These are phyloP conservation scores for Crucihimalaya himalaica DNA, from an alignment of 345 rosid species.

Conservation along the genomic window DNA sequence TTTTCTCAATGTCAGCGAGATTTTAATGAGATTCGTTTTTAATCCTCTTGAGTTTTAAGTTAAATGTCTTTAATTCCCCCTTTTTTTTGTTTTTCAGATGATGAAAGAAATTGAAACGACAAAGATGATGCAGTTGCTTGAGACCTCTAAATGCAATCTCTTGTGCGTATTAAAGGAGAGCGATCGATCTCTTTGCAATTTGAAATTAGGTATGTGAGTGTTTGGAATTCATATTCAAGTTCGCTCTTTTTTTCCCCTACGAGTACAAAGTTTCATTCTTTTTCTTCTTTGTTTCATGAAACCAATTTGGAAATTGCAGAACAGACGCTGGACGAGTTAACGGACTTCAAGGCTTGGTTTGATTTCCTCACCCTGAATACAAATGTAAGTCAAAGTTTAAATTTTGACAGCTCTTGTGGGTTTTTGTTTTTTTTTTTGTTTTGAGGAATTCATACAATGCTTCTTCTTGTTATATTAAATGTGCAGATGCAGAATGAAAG, in stretches of 20 bases:
- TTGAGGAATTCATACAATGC: not conserved
- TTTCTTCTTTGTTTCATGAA: conserved; percentile 12
- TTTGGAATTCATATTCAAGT: not conserved
- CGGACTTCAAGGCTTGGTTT: conserved; percentile 64
- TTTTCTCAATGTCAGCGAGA: conserved; percentile 4
- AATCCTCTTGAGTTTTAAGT: not conserved
- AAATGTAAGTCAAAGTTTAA: conserved; percentile 44
- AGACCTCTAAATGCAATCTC: conserved; percentile 57
- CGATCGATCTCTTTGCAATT: conserved; percentile 50
- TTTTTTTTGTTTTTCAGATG: conserved; percentile 44
- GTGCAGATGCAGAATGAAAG: conserved; percentile 12
- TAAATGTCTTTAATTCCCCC: not conserved
- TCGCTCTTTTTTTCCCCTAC: conserved; percentile 9
- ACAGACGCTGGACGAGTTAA: conserved; percentile 58
- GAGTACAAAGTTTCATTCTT: conserved; percentile 8
- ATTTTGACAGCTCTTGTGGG: not conserved
- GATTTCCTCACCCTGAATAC: conserved; percentile 47
- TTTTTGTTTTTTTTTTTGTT: not conserved
- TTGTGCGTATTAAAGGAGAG: conserved; percentile 59
- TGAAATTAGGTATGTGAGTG: conserved; percentile 53
- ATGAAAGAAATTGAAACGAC: conserved; percentile 41
- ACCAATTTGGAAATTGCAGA: conserved; percentile 48
- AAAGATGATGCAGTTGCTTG: conserved; percentile 50
- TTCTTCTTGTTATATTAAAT: not conserved
- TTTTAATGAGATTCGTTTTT: not conserved